These are phyloP conservation scores for Paratinospora sagittata DNA, from an alignment of 164 flowering plant species.

Conservation along the genomic window DNA sequence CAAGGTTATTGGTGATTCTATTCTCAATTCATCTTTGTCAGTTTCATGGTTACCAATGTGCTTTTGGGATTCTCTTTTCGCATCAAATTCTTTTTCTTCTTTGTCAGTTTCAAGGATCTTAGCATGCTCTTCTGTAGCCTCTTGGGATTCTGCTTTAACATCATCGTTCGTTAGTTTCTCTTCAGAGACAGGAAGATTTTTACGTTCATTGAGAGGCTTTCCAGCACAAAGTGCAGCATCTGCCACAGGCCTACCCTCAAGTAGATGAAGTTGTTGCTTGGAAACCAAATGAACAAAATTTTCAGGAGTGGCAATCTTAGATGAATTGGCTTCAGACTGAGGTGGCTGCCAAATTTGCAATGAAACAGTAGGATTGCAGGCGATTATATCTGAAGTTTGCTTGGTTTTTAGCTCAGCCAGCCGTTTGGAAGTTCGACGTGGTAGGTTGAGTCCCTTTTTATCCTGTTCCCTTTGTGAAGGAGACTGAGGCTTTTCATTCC, in stretches of 20 bases:
- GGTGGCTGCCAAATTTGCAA: background rate
- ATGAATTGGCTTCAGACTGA: background rate
- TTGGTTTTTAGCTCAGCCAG: slow-evolving; percentile 40
- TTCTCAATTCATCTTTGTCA: background rate
- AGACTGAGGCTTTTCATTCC: slow-evolving; percentile 6
- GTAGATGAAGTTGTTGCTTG: background rate
- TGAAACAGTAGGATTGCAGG: slow-evolving; percentile 8
- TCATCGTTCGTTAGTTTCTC: background rate
- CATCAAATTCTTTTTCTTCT: background rate
- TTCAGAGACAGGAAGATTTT: background rate
- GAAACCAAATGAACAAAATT: background rate
- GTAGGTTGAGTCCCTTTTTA: slow-evolving; percentile 20
- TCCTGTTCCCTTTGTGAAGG: background rate
- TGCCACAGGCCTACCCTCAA: background rate
- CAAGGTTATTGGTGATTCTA: background rate
- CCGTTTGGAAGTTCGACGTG: slow-evolving; percentile 50
- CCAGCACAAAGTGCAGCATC: background rate
- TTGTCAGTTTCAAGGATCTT: background rate
- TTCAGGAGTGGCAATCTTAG: background rate
- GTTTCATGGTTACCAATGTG: background rate
- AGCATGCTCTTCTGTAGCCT: background rate
- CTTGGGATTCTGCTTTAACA: background rate
- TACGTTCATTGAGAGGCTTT: background rate
- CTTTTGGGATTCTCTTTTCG: slow-evolving; percentile 13
- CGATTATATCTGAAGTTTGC: slow-evolving; percentile 25